Evolutionary conservation across 179 eudicot genomes (phyloP).

Genomic region (Beta corolliflora): DNA sequence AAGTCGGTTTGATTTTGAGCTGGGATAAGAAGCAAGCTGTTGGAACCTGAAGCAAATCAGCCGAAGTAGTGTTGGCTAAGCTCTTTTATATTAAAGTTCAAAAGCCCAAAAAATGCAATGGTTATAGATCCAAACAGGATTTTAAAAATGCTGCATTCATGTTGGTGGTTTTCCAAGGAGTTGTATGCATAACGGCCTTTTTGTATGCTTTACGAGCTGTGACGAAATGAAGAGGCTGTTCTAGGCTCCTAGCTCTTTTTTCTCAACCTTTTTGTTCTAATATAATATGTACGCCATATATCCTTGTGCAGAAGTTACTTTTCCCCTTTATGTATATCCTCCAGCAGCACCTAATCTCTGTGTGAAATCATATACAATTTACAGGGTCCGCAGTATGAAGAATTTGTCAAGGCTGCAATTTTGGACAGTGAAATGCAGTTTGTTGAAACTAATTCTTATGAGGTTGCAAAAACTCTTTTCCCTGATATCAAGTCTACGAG

Average conservation of each 20-base stretch:
- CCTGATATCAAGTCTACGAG: constrained; percentile 44
- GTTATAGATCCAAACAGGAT: neutral
- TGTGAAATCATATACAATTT: constrained; percentile 12
- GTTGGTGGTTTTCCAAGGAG: neutral
- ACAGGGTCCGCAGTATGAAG: constrained; percentile 80
- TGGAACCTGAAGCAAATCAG: neutral
- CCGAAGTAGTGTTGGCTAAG: neutral
- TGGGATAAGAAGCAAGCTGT: neutral
- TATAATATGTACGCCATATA: no score
- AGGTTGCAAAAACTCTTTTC: constrained; percentile 61
- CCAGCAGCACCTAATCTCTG: neutral
- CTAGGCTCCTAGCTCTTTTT: neutral
- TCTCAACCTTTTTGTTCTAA: neutral
- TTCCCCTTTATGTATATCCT: neutral
- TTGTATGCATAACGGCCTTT: neutral
- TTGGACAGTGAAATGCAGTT: constrained; percentile 83
- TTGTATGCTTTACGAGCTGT: neutral
- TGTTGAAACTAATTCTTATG: constrained; percentile 65
- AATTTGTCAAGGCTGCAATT: constrained; percentile 69
- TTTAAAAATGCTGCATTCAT: neutral
- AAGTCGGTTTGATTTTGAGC: neutral
- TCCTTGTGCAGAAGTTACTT: neutral
- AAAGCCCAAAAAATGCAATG: neutral
- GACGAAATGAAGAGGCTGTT: neutral
- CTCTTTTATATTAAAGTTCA: no score